Evolutionary conservation across 345 rosid species (phyloP).

Genomic region (Barbarea vulgaris): DNA sequence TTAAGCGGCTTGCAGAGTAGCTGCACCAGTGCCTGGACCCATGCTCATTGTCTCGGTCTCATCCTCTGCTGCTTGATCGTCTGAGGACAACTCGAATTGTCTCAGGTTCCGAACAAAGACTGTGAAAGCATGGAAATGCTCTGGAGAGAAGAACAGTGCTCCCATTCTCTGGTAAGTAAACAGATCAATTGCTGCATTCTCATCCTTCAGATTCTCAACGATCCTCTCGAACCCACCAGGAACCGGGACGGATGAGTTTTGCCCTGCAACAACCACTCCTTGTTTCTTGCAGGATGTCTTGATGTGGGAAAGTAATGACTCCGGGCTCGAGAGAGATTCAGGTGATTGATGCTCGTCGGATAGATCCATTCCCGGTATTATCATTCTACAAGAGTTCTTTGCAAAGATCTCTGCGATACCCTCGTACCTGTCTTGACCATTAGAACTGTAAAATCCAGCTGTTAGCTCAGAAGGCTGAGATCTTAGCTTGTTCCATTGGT

Average conservation of each 20-base stretch:
- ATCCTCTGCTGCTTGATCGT: slow-evolving; percentile 58
- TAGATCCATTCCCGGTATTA: slow-evolving; percentile 86
- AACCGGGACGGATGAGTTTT: slow-evolving; percentile 53
- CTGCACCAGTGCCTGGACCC: slow-evolving; percentile 32
- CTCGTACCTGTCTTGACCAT: slow-evolving; percentile 64
- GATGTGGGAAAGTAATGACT: slow-evolving; percentile 60
- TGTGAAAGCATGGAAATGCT: slow-evolving; percentile 80
- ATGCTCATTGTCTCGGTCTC: slow-evolving; percentile 15
- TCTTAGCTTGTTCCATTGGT: slow-evolving; percentile 70
- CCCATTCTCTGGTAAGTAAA: slow-evolving; percentile 97
- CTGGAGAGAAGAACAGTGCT: slow-evolving; percentile 92
- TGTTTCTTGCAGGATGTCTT: slow-evolving; percentile 61
- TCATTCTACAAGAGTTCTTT: slow-evolving; percentile 77
- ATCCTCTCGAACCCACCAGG: slow-evolving; percentile 68
- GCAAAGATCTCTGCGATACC: slow-evolving; percentile 63
- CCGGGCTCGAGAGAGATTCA: slow-evolving; percentile 64
- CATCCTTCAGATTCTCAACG: slow-evolving; percentile 53
- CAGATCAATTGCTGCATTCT: slow-evolving; percentile 46
- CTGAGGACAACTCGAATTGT: slow-evolving; percentile 52
- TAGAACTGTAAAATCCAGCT: slow-evolving; percentile 74
- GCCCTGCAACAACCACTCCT: slow-evolving; percentile 70
- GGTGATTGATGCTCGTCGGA: slow-evolving; percentile 58
- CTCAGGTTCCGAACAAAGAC: slow-evolving; percentile 63
- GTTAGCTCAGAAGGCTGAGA: slow-evolving; percentile 79
- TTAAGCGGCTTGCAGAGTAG: slow-evolving; percentile 41